Conservation (phyloP, 202 grass and related monocot genomes). For the Musa balbisiana region DNA sequence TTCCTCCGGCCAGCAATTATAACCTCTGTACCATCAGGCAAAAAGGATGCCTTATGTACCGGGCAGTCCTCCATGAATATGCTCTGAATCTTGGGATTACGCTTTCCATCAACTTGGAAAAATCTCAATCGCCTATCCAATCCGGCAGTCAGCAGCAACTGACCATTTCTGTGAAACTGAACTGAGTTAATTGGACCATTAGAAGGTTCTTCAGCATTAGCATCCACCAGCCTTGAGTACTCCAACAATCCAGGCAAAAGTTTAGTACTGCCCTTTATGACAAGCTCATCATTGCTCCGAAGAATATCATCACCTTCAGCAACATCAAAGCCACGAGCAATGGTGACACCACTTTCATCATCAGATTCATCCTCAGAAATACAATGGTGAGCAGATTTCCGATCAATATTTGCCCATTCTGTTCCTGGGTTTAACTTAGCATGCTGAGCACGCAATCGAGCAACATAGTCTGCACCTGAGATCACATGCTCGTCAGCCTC, state of each 20-base stretch:
- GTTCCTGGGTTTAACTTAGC: slow-evolving; percentile 59
- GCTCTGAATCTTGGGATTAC: slow-evolving; percentile 62
- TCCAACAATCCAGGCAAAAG: slow-evolving; percentile 62
- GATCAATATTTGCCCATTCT: slow-evolving; percentile 45
- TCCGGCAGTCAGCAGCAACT: slow-evolving; percentile 63
- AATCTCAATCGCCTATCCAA: slow-evolving; percentile 60
- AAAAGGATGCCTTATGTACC: slow-evolving; percentile 56
- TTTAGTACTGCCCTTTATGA: slow-evolving; percentile 41
- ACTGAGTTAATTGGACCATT: slow-evolving; percentile 61
- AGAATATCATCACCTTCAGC: slow-evolving; percentile 31
- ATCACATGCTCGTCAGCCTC: slow-evolving; percentile 47
- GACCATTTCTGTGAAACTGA: slow-evolving; percentile 77
- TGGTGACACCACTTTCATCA: slow-evolving; percentile 27
- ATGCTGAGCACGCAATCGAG: slow-evolving; percentile 47
- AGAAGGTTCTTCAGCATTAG: slow-evolving; percentile 56
- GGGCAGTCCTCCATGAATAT: slow-evolving; percentile 67
- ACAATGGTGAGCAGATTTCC: slow-evolving; percentile 4
- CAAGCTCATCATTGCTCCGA: slow-evolving; percentile 32
- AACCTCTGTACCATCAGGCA: slow-evolving; percentile 71
- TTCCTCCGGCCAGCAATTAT: slow-evolving; percentile 76
- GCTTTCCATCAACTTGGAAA: slow-evolving; percentile 77
- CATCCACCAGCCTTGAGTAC: slow-evolving; percentile 65
- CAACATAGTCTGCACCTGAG: slow-evolving; percentile 58
- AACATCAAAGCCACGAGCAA: slow-evolving; percentile 27
- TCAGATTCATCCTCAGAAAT: slow-evolving; percentile 19